Evolutionary conservation across 495 filamentous ascomycete species (phyloP).

Genomic region (Xylaria flabelliformis): DNA sequence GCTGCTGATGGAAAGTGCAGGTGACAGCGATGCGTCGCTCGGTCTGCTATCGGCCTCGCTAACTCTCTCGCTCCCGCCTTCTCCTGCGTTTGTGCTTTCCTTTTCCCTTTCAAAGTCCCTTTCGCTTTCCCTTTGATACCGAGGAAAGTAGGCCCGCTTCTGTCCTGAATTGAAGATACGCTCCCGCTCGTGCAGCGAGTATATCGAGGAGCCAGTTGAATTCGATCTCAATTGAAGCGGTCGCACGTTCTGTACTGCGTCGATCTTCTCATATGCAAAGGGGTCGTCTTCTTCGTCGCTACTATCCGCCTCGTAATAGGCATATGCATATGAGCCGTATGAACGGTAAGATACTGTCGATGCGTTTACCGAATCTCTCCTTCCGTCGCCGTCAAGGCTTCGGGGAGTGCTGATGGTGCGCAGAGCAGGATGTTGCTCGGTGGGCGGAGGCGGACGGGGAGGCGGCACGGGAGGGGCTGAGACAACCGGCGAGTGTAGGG

Average conservation of each 20-base stretch:
- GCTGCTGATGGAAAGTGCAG: slow-evolving; percentile 20
- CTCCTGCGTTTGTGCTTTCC: neutral
- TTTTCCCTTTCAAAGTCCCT: neutral
- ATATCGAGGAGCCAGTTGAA: slow-evolving; percentile 35
- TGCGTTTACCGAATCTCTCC: slow-evolving; percentile 63
- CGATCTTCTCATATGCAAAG: slow-evolving; percentile 45
- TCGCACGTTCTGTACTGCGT: slow-evolving; percentile 28
- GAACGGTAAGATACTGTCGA: slow-evolving; percentile 53
- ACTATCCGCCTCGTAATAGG: slow-evolving; percentile 52
- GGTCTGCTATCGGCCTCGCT: slow-evolving; percentile 42
- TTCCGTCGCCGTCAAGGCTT: slow-evolving; percentile 39
- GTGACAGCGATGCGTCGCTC: slow-evolving; percentile 25
- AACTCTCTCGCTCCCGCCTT: slow-evolving; percentile 28
- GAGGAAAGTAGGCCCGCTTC: neutral
- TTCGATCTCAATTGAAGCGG: slow-evolving; percentile 35
- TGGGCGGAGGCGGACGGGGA: slow-evolving; percentile 51
- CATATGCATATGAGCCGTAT: slow-evolving; percentile 50
- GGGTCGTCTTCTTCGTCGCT: slow-evolving; percentile 42
- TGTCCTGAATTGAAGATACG: neutral
- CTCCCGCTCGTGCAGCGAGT: slow-evolving; percentile 32
- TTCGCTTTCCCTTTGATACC: neutral
- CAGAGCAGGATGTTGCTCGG: slow-evolving; percentile 55
- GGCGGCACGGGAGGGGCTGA: slow-evolving; percentile 43
- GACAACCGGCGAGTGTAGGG: neutral
- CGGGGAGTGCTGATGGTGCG: slow-evolving; percentile 44